phyloP scores from a whole-genome alignment of 2,329 filamentous ascomycete species.

The Aureobasidium sp. region DNA sequence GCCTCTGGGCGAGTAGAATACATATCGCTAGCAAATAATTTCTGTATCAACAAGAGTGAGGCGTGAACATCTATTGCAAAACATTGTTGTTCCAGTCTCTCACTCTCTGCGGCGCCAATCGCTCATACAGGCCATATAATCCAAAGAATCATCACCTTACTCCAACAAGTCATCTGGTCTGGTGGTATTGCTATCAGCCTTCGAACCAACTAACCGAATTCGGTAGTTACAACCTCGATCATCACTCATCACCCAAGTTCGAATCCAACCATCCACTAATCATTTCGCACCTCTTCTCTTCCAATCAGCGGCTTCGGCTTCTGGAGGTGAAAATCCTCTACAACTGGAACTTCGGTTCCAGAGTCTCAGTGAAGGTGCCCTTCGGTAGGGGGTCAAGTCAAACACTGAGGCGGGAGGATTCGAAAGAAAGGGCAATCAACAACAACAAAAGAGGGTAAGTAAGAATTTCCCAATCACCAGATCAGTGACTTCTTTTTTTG shows the following conservation, averaged over 20 bases:
- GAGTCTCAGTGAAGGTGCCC: constrained; percentile 2
- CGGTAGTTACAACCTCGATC: background rate
- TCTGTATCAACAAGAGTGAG: too few species aligned
- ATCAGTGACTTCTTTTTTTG: background rate
- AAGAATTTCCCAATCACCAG: background rate
- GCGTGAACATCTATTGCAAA: too few species aligned
- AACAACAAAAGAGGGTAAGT: background rate
- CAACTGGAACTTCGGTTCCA: constrained; percentile 1
- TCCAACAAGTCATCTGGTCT: background rate
- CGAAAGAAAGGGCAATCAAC: background rate
- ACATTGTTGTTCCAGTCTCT: too few species aligned
- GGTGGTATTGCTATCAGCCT: background rate
- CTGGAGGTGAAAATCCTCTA: constrained; percentile 2
- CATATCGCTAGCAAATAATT: too few species aligned
- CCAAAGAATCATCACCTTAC: too few species aligned
- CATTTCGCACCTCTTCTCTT: background rate
- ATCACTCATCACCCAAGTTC: background rate
- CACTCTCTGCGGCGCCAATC: too few species aligned
- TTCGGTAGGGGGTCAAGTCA: background rate
- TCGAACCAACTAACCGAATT: background rate
- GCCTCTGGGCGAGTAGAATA: too few species aligned
- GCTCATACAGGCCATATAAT: too few species aligned
- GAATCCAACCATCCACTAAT: background rate
- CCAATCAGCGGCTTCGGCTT: background rate
- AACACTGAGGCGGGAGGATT: constrained; percentile 5